Base-by-base conservation (phyloP, 805 yeast genomes). In the Lipomyces spencermartinsiae region DNA sequence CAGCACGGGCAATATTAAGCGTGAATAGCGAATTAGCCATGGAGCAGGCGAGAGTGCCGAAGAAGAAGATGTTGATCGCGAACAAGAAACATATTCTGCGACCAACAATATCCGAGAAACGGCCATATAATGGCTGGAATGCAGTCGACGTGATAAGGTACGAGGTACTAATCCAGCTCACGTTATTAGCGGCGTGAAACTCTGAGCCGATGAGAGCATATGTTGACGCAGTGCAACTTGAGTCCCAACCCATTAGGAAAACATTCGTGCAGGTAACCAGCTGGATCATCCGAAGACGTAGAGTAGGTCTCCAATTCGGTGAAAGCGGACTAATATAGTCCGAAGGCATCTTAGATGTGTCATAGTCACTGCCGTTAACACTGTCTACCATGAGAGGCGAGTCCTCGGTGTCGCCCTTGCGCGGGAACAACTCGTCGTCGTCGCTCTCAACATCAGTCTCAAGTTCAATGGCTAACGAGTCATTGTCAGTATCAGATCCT, bases 131-230 rank as follows among this genome's bases (percentile, higher is more conserved):
- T 0, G 90, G 91, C 77, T 88, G 92, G 74, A 87, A 87, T 5
- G 88, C 89, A 0, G 89, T 85, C 71, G 87, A 87, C 3, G 92
- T 87, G 62, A 89, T 75, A 31, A 88, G 79, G 61, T 87, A 86
- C 29, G 89, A 83, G 0, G 91, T 86, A 2, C 89, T 90, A 5
- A 89, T 88, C 90, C 91, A 88, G n/a, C 86, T 81, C 22, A 83
- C 80, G 68, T 79, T 75, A 60, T 83, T 81, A 1, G 86, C 82
- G 51, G 84, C 85, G 59, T 81, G 76, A 75, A 86, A 83, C 57
- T 84, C 83, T 57, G 81, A 79, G 1, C 86, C 86, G 39, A 84
- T 83, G 43, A 81, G 77, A 22, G 85, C 80, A 66, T 83, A 83
- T 1, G 83, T 83, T 4, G 85, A 81, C 2, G 86, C 85, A 10